phyloP scores from a whole-genome alignment of 83 land plant species.

The Picea mariana region DNA sequence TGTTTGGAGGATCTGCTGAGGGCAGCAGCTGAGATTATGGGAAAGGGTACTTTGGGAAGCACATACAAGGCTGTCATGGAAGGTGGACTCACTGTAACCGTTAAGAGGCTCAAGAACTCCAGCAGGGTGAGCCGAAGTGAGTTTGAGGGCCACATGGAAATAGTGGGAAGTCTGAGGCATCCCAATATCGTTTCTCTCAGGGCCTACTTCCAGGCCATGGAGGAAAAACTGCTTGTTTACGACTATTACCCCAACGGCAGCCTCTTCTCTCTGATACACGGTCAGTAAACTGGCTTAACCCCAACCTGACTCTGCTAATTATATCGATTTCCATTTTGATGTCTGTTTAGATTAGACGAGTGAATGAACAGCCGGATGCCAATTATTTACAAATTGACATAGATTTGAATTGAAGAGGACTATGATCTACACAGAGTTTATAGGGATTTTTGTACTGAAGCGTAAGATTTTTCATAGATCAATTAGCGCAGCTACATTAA shows the following conservation, averaged over 20 bases:
- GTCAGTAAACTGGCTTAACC: conserved; percentile 13
- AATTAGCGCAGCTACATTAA: no score
- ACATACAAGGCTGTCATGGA: conserved; percentile 21
- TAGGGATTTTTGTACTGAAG: no score
- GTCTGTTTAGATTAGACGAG: no score
- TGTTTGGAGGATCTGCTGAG: conserved; percentile 25
- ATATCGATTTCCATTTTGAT: no score
- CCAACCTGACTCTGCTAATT: no score
- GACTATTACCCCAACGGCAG: conserved; percentile 36
- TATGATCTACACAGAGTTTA: no score
- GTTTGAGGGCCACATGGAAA: conserved; percentile 26
- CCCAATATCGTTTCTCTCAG: conserved; percentile 29
- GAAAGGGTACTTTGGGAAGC: conserved; percentile 22
- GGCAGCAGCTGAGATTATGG: conserved; percentile 31
- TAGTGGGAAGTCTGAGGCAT: conserved; percentile 28
- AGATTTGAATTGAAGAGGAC: no score
- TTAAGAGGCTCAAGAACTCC: conserved; percentile 49
- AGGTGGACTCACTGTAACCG: conserved; percentile 18
- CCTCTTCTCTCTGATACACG: conserved; percentile 42
- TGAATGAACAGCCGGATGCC: no score
- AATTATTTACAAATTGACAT: no score
- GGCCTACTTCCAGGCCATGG: conserved; percentile 28
- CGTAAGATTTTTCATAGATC: no score
- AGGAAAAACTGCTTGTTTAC: conserved; percentile 34
- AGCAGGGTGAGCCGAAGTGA: conserved; percentile 11